Evolutionary conservation across 306 rosid genomes (phyloP).

Genomic region (Inga oerstediana): DNA sequence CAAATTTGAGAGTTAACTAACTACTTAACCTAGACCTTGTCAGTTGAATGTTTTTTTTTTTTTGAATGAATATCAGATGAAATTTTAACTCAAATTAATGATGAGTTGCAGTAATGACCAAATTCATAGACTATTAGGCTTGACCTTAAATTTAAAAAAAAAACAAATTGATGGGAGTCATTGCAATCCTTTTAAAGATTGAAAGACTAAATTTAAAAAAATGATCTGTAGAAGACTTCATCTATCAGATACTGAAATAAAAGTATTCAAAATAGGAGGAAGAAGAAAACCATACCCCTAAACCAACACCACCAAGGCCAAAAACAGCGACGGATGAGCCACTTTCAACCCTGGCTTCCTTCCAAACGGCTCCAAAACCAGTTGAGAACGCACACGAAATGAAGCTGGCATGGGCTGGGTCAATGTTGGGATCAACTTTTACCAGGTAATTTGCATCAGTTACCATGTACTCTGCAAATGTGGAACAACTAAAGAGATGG

Average conservation of each 20-base stretch:
- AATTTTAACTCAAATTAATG: background rate
- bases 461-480: constrained; percentile 48
- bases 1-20: background rate
- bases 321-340: constrained; percentile 43
- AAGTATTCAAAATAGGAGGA: background rate
- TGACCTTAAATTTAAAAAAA: background rate
- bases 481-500: constrained; percentile 39
- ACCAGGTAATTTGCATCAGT: constrained; percentile 26
- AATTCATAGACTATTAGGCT: background rate
- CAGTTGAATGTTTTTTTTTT: too few species aligned
- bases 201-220: background rate
- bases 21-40: background rate
- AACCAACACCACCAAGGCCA: constrained; percentile 52
- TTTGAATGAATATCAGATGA: background rate
- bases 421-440: constrained; percentile 32
- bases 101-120: background rate
- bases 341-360: constrained; percentile 33
- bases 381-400: constrained; percentile 53
- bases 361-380: constrained; percentile 54
- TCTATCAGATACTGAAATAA: background rate
- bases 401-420: constrained; percentile 38
- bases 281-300: constrained; percentile 35
- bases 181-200: background rate
- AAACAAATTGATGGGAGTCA: background rate
- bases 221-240: background rate